phyloP scores from a whole-genome alignment of 2,329 filamentous ascomycete genomes.

The Beauveria caledonica region DNA sequence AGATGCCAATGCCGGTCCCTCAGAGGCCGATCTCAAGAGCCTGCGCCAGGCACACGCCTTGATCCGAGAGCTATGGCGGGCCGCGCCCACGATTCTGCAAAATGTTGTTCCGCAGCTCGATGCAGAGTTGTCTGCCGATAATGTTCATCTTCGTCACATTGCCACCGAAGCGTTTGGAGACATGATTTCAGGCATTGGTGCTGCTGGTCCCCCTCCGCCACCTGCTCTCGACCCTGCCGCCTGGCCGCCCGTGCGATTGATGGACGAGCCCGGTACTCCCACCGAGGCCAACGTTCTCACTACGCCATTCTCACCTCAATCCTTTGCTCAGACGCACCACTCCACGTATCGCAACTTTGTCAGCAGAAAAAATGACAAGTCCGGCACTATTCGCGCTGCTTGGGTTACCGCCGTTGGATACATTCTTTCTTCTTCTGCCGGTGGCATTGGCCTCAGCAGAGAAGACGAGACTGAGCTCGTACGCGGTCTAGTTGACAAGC shows the following conservation, averaged over 20 bases:
- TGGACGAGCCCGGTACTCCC: slow-evolving; percentile 42
- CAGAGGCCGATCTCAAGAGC: slow-evolving; percentile 79
- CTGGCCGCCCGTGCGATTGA: slow-evolving; percentile 68
- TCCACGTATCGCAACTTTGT: slow-evolving; percentile 77
- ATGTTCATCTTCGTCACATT: slow-evolving; percentile 73
- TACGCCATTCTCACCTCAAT: slow-evolving; percentile 77
- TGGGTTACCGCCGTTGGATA: slow-evolving; percentile 81
- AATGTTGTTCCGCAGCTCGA: slow-evolving; percentile 94
- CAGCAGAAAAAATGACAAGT: slow-evolving; percentile 79
- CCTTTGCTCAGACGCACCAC: slow-evolving; percentile 76
- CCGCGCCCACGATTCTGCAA: slow-evolving; percentile 76
- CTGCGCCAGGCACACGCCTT: slow-evolving; percentile 83
- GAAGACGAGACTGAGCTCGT: slow-evolving; percentile 74
- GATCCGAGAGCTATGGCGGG: slow-evolving; percentile 87
- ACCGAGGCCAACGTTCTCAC: slow-evolving; percentile 58
- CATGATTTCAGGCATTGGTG: slow-evolving; percentile 87
- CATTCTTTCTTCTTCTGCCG: slow-evolving; percentile 85
- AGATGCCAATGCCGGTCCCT: slow-evolving; percentile 51
- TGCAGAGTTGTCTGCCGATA: slow-evolving; percentile 84
- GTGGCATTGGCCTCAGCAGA: slow-evolving; percentile 76
- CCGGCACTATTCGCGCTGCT: slow-evolving; percentile 67
- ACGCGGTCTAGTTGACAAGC: slow-evolving; percentile 65
- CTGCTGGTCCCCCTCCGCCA: slow-evolving; percentile 72
- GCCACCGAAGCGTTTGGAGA: slow-evolving; percentile 93
- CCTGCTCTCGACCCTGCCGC: slow-evolving; percentile 69